phyloP scores from a whole-genome alignment of 1,139 yeast species.

The Diutina scorzettiae region DNA sequence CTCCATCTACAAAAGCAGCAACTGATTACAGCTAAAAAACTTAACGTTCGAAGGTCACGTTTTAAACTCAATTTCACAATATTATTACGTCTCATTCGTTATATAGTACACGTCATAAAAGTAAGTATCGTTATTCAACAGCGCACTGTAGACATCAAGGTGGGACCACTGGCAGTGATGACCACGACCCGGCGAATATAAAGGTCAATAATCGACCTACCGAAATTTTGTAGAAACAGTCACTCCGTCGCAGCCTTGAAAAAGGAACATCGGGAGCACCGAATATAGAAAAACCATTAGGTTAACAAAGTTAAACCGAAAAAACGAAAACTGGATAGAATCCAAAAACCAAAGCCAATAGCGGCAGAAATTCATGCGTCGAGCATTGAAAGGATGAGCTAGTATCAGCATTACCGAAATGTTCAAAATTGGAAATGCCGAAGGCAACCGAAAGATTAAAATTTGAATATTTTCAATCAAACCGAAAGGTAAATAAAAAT shows the following conservation, averaged over 20 bases:
- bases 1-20: too few relatives aligned
- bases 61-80: too few relatives aligned
- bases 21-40: not conserved
- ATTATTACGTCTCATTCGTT: not conserved
- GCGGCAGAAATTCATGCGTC: too few relatives aligned
- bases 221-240: not conserved
- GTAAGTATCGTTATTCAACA: not conserved
- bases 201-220: not conserved
- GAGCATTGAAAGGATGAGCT: too few relatives aligned
- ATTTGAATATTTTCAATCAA: too few relatives aligned
- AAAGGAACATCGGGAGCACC: not conserved
- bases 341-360: not conserved
- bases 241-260: slow-evolving; percentile 1
- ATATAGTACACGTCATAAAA: slow-evolving; percentile 4
- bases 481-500: too few relatives aligned
- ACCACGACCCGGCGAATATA: slow-evolving; percentile 1
- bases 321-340: not conserved
- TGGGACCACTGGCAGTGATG: not conserved
- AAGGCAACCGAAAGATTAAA: not conserved
- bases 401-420: not conserved
- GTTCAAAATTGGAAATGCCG: not conserved
- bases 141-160: not conserved
- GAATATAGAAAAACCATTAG: too few relatives aligned
- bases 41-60: not conserved
- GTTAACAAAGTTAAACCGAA: not conserved